Conservation (phyloP, 2,329 filamentous ascomycete species). For the Alternaria consortialis region DNA sequence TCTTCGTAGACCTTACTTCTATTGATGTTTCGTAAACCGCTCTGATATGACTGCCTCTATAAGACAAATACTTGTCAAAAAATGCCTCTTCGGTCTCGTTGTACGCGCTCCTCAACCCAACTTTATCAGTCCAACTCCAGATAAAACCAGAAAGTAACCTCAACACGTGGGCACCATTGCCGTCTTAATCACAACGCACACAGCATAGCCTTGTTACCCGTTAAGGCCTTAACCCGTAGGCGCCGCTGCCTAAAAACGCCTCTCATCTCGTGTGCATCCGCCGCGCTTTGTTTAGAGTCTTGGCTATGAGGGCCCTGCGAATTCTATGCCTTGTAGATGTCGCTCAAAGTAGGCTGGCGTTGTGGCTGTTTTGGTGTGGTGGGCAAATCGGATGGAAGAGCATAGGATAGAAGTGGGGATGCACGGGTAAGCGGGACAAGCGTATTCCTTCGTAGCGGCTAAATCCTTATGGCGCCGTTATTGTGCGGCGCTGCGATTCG, state of each 20-base stretch:
- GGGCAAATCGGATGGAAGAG: neutral
- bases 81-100: neutral
- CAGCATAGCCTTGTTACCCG: neutral
- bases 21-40: neutral
- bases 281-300: constrained; percentile 10
- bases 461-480: neutral
- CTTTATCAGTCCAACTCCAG: neutral
- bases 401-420: constrained; percentile 2
- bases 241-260: constrained; percentile 5
- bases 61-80: neutral
- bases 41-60: neutral
- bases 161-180: neutral
- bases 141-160: neutral
- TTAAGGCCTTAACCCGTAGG: neutral
- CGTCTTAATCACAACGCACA: constrained; percentile 5
- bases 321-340: neutral
- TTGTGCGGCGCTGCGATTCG: neutral
- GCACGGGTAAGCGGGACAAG: constrained; percentile 6
- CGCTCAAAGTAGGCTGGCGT: constrained; percentile 5
- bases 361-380: neutral
- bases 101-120: neutral
- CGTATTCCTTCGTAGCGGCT: constrained; percentile 6
- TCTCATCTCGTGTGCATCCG: constrained; percentile 3
- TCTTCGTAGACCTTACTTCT: neutral
- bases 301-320: constrained; percentile 7